phyloP scores from a whole-genome alignment of 805 yeast genomes.

The Teunomyces gatunensis region DNA sequence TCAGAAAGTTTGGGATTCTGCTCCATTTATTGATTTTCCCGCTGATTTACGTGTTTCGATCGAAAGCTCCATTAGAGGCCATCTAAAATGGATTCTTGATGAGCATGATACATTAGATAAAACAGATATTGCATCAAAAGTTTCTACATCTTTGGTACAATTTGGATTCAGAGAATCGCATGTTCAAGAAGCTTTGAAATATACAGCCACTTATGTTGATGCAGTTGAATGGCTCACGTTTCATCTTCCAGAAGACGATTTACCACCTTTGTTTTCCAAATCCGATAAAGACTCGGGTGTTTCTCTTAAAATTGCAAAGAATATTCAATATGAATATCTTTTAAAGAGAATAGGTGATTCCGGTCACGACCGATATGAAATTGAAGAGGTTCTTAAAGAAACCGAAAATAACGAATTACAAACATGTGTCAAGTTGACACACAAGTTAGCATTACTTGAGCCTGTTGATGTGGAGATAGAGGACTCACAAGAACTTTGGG shows the following conservation, averaged over 20 bases:
- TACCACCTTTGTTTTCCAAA: conserved; percentile 65
- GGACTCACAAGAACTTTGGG: conserved; percentile 56
- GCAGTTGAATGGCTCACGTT: conserved; percentile 76
- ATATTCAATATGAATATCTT: conserved; percentile 54
- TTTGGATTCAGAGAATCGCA: conserved; percentile 74
- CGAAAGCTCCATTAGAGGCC: conserved; percentile 57
- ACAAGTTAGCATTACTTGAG: conserved; percentile 20
- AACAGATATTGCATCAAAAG: conserved; percentile 7
- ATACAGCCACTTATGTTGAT: conserved; percentile 48
- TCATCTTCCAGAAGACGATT: conserved; percentile 92
- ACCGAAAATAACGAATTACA: conserved; percentile 44
- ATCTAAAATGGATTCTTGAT: conserved; percentile 51
- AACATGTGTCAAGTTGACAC: conserved; percentile 52
- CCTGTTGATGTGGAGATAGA: conserved; percentile 11
- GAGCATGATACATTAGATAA: conserved; percentile 12
- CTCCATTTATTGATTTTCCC: conserved; percentile 67
- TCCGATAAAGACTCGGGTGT: conserved; percentile 56
- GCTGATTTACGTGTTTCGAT: conserved; percentile 60
- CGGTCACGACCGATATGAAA: conserved; percentile 71
- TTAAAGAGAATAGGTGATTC: conserved; percentile 57
- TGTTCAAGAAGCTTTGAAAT: conserved; percentile 66
- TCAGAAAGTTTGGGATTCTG: conserved; percentile 65
- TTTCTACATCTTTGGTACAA: conserved; percentile 9
- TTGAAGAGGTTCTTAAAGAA: conserved; percentile 45
- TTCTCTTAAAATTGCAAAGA: conserved; percentile 54